Conservation (phyloP, 345 rosid genomes). For the Salix udensis region DNA sequence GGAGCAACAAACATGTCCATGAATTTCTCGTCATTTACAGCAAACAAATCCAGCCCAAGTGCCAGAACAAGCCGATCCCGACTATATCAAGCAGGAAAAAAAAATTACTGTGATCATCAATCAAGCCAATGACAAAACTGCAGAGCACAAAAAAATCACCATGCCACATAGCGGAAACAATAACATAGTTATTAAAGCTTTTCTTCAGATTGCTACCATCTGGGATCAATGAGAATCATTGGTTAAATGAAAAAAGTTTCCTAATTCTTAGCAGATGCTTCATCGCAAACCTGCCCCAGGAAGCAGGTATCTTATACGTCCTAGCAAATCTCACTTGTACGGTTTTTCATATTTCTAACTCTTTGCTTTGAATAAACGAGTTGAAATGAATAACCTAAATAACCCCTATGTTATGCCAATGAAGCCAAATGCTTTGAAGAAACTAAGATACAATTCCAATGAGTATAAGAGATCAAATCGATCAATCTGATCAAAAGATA, state of each 20-base stretch:
- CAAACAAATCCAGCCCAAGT: conserved; percentile 79
- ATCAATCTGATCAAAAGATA: too few relatives aligned
- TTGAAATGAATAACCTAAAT: not conserved
- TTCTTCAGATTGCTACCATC: not conserved
- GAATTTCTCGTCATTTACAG: conserved; percentile 81
- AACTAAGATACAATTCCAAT: not conserved
- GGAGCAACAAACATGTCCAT: conserved; percentile 97
- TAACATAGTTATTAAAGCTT: not conserved
- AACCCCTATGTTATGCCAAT: not conserved
- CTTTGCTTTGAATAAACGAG: not conserved
- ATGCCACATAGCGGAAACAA: not conserved
- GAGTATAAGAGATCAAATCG: not conserved
- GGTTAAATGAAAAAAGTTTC: not conserved
- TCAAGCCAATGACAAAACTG: not conserved
- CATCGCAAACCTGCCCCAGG: not conserved
- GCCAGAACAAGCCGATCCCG: conserved; percentile 78
- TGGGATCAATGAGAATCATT: not conserved
- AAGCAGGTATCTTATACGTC: not conserved
- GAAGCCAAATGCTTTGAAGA: not conserved
- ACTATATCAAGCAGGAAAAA: conserved; percentile 27
- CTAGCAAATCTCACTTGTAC: too few relatives aligned
- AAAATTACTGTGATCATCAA: not conserved
- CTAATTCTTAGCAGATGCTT: not conserved
- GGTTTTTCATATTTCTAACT: too few relatives aligned
- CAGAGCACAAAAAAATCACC: not conserved